phyloP scores from a whole-genome alignment of 2,329 filamentous ascomycete species.

The Xylaria sp. region DNA sequence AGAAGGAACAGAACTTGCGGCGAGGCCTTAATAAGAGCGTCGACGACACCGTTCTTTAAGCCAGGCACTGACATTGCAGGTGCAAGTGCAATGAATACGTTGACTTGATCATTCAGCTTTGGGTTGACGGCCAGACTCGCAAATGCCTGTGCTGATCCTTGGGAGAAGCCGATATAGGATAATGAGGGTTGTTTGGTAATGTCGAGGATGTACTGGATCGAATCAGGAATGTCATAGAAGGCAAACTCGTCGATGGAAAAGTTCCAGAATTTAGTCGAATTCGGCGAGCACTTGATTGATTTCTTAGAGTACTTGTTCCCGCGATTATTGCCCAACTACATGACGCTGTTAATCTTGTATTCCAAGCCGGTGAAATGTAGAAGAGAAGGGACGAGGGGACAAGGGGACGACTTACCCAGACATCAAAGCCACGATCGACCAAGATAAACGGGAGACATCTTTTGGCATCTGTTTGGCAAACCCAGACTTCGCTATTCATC shows the following conservation, averaged over 20 bases:
- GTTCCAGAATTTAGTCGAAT: conserved; percentile 86
- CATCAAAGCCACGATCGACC: conserved; percentile 91
- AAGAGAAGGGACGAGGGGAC: too few species aligned
- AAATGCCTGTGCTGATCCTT: conserved; percentile 96
- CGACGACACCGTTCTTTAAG: conserved; percentile 87
- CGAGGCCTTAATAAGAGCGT: conserved; percentile 91
- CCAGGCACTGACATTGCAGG: conserved; percentile 97
- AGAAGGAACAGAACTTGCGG: conserved; percentile 92
- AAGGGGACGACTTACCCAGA: conserved; percentile 74
- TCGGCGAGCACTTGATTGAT: conserved; percentile 78
- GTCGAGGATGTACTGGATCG: conserved; percentile 88
- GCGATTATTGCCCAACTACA: conserved; percentile 90
- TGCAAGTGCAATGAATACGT: conserved; percentile 94
- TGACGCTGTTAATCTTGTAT: conserved; percentile 40
- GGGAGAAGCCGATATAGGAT: conserved; percentile 96
- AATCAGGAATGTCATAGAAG: conserved; percentile 96
- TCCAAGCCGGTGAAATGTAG: not conserved
- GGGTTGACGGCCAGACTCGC: conserved; percentile 93
- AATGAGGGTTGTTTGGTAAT: conserved; percentile 84
- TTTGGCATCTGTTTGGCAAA: conserved; percentile 87
- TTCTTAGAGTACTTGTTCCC: conserved; percentile 99
- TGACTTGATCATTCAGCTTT: conserved; percentile 88
- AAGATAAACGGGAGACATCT: conserved; percentile 88
- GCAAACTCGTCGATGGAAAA: conserved; percentile 99
- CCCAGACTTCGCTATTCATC: conserved; percentile 99